A percentile compares a stretch with the other conserved stretches of the same genome.
Conservation (phyloP, 192 early-diverging fungal genomes). For the Entrophospora sp. region DNA sequence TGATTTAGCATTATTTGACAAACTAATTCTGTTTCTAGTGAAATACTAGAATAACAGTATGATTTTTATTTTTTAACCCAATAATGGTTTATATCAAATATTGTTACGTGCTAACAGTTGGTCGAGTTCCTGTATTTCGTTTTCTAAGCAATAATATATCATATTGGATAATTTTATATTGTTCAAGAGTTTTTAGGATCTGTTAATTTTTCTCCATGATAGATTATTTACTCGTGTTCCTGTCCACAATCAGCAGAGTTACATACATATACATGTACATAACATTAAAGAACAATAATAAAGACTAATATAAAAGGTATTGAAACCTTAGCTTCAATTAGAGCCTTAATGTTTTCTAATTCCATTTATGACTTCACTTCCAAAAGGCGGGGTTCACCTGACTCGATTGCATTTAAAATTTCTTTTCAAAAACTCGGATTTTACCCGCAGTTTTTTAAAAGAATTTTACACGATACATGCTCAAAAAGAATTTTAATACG, state of each 20-base stretch:
- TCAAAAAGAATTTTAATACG: too few species aligned
- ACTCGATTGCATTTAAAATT: too few species aligned
- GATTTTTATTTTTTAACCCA: slow-evolving; percentile 17
- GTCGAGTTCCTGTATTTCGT: slow-evolving; percentile 12
- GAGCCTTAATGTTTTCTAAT: slow-evolving; percentile 67
- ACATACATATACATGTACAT: too few species aligned
- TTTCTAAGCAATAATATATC: slow-evolving; percentile 61
- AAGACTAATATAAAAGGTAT: not conserved
- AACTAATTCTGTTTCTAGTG: slow-evolving; percentile 38
- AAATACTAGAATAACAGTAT: not conserved
- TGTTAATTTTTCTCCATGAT: slow-evolving; percentile 55
- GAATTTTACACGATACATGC: too few species aligned
- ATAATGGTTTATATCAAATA: slow-evolving; percentile 18
- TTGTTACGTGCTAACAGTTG: slow-evolving; percentile 7
- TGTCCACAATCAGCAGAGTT: too few species aligned
- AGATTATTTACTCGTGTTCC: too few species aligned
- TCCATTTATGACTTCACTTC: slow-evolving; percentile 70
- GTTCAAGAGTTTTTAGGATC: slow-evolving; percentile 57
- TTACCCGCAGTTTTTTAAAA: too few species aligned
- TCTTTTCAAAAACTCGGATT: too few species aligned
- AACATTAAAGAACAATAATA: not conserved
- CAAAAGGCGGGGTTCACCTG: slow-evolving; percentile 51
- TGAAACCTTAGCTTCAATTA: slow-evolving; percentile 74
- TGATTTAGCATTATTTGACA: slow-evolving; percentile 56
- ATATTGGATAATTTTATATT: slow-evolving; percentile 57